Conservation (phyloP, 768 basidiomycete species). For the Candolleomyces eurysporus region DNA sequence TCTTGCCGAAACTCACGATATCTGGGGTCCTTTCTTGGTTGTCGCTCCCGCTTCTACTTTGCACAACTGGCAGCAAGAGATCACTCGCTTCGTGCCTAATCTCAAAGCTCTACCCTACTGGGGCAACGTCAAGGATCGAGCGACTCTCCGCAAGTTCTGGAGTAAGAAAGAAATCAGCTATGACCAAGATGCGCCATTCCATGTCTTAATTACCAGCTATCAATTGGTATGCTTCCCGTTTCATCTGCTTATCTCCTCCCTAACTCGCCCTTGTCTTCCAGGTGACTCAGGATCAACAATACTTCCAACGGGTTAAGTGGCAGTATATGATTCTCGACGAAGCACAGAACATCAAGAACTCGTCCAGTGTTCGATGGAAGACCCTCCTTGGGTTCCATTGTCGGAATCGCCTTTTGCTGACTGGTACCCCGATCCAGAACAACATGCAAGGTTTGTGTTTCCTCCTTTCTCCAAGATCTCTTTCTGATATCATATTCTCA, state of each 20-base stretch:
- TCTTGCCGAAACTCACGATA: constrained; percentile 94
- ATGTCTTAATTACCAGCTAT: constrained; percentile 95
- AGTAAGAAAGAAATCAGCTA: constrained; percentile 96
- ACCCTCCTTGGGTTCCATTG: constrained; percentile 94
- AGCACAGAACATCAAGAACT: constrained; percentile 99
- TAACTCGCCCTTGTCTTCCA: constrained; percentile 24
- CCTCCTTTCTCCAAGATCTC: background rate
- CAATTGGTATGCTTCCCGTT: constrained; percentile 65
- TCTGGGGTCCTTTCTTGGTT: constrained; percentile 99
- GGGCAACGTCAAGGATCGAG: constrained; percentile 95
- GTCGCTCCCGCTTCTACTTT: constrained; percentile 96
- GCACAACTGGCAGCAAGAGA: constrained; percentile 99
- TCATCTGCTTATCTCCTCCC: background rate
- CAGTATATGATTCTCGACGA: constrained; percentile 99
- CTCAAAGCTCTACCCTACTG: constrained; percentile 97
- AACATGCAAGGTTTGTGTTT: constrained; percentile 87
- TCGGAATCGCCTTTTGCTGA: constrained; percentile 89
- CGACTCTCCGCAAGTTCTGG: constrained; percentile 96
- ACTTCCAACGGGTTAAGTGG: constrained; percentile 97
- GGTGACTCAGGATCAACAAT: constrained; percentile 96
- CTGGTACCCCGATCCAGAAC: constrained; percentile 98
- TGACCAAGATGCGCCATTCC: constrained; percentile 93
- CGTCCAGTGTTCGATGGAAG: constrained; percentile 95
- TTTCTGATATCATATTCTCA: constrained; percentile 26
- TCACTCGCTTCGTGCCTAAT: constrained; percentile 90